A percentile compares a stretch with the other conserved stretches of the same genome.
Conservation (phyloP, 306 rosid genomes). For the Ziziphus jujuba region DNA sequence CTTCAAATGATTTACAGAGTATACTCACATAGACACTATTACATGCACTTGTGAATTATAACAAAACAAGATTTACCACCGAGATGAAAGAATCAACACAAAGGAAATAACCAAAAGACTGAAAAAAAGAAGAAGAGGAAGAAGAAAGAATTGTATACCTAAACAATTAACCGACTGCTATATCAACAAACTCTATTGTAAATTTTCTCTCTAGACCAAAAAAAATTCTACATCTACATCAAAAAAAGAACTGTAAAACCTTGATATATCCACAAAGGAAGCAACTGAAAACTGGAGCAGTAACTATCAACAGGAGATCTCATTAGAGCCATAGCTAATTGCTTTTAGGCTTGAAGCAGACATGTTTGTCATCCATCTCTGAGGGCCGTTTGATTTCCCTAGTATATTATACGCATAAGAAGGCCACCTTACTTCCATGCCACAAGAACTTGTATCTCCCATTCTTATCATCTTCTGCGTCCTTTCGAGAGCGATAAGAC, state of each 20-base stretch:
- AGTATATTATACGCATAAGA: conserved; percentile 74
- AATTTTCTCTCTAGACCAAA: not conserved
- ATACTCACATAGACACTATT: no score
- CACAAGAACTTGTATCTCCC: conserved; percentile 44
- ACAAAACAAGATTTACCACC: no score
- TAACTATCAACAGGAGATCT: conserved; percentile 47
- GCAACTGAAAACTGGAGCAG: conserved; percentile 1
- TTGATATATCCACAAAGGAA: no score
- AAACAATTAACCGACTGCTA: conserved; percentile 5
- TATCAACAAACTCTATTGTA: not conserved
- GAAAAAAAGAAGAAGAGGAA: no score
- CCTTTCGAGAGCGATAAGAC: conserved; percentile 80
- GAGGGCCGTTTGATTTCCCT: conserved; percentile 64
- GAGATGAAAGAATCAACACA: conserved; percentile 1
- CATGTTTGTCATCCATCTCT: conserved; percentile 72
- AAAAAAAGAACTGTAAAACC: no score
- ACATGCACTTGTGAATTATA: no score
- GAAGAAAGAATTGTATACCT: not conserved
- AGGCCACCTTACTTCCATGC: conserved; percentile 63
- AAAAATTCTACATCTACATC: no score
- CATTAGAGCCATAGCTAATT: conserved; percentile 75
- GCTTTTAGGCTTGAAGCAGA: conserved; percentile 66
- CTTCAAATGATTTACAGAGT: no score
- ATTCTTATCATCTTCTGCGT: conserved; percentile 63
- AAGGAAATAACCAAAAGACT: not conserved